These are phyloP conservation scores for Phytophthora citricola DNA, from an alignment of 352 stramenopile species.

Conservation along the genomic window DNA sequence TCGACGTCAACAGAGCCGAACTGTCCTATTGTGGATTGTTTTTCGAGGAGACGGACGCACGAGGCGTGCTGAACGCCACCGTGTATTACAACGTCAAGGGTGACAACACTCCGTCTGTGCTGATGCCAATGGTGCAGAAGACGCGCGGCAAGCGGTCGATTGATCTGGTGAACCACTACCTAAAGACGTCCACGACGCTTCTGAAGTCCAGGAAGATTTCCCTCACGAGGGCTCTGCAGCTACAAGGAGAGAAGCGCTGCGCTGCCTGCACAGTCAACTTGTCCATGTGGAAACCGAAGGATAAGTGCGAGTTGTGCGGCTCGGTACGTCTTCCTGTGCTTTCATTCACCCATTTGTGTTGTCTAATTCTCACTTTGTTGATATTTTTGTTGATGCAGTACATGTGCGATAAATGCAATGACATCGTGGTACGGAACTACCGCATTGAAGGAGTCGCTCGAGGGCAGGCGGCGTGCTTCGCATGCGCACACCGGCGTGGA, in stretches of 20 bases:
- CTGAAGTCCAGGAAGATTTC: conserved; percentile 40
- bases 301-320: conserved; percentile 65
- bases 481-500: conserved; percentile 59
- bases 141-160: conserved; percentile 63
- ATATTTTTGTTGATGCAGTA: conserved; percentile 43
- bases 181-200: conserved; percentile 60
- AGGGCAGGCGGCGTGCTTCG: conserved; percentile 58
- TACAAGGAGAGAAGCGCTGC: conserved; percentile 66
- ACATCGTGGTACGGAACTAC: conserved; percentile 71
- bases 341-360: not conserved
- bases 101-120: conserved; percentile 46
- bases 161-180: conserved; percentile 74
- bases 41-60: conserved; percentile 66
- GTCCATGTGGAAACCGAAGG: conserved; percentile 63
- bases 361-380: conserved; percentile 9
- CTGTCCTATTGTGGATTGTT: conserved; percentile 73
- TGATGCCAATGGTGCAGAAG: conserved; percentile 64
- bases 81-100: conserved; percentile 72
- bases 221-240: conserved; percentile 49
- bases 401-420: conserved; percentile 72
- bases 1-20: conserved; percentile 55
- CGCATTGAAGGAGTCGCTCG: conserved; percentile 45
- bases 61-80: conserved; percentile 55
- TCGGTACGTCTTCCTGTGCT: conserved; percentile 49
- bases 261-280: conserved; percentile 66